phyloP scores from a whole-genome alignment of 495 filamentous ascomycete species.

The Halenospora varia region DNA sequence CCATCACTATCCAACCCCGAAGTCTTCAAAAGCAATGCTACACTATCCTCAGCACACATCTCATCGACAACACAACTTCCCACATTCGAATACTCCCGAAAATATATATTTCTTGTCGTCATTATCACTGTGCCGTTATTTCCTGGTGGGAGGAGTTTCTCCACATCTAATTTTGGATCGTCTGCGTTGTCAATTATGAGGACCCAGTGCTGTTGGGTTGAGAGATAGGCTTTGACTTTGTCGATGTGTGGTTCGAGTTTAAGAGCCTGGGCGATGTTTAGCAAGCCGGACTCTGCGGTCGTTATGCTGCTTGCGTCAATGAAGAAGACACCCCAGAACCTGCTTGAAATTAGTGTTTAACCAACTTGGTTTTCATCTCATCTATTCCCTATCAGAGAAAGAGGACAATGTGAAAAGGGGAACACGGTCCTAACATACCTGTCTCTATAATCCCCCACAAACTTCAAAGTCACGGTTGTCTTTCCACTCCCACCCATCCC shows the following conservation, averaged over 20 bases:
- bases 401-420: too few relatives aligned
- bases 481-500: conserved; percentile 34
- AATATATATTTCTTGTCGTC: conserved; percentile 36
- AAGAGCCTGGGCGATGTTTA: conserved; percentile 18
- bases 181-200: conserved; percentile 47
- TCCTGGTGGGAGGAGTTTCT: conserved; percentile 33
- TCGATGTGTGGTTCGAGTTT: conserved; percentile 22
- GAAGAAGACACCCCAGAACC: conserved; percentile 44
- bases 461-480: conserved; percentile 36
- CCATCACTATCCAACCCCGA: conserved; percentile 7
- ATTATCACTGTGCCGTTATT: conserved; percentile 33
- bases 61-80: conserved; percentile 27
- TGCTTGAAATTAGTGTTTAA: too few relatives aligned
- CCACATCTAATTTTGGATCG: conserved; percentile 32
- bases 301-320: conserved; percentile 35
- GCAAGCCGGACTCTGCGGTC: conserved; percentile 27
- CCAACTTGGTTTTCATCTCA: too few relatives aligned
- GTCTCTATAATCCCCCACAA: conserved; percentile 18
- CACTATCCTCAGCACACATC: conserved; percentile 24
- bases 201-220: conserved; percentile 35
- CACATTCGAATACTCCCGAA: conserved; percentile 28
- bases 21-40: conserved; percentile 21
- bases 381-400: too few relatives aligned
- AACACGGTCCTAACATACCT: too few relatives aligned
- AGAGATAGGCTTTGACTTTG: conserved; percentile 30